Conservation (phyloP, 1,284 basidiomycete genomes). For the Melampsora abietis-canadensis region DNA sequence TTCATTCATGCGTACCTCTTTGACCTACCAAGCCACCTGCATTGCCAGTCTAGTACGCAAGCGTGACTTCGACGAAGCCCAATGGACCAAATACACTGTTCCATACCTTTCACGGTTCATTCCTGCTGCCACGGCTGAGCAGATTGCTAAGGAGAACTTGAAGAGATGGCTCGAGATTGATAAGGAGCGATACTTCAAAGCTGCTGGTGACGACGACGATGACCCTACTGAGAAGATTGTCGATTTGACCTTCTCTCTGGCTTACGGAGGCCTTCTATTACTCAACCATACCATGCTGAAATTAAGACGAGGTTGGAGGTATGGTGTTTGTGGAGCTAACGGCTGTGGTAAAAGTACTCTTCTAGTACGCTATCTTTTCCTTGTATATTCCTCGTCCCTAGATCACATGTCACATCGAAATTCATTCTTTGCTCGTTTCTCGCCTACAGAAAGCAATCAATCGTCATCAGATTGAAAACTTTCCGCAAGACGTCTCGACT, state of each 20-base stretch:
- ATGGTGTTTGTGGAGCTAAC: conserved; percentile 93
- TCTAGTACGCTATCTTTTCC: conserved; percentile 60
- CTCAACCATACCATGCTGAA: conserved; percentile 92
- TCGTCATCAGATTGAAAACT: conserved; percentile 53
- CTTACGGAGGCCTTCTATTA: conserved; percentile 90
- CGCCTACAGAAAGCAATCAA: conserved; percentile 48
- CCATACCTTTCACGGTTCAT: conserved; percentile 61
- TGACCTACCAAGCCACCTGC: conserved; percentile 71
- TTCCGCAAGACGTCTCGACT: conserved; percentile 50
- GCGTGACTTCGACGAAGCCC: conserved; percentile 64
- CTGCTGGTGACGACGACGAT: conserved; percentile 70
- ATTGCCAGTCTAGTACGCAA: conserved; percentile 72
- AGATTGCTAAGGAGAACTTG: conserved; percentile 64
- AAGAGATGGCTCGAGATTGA: conserved; percentile 74
- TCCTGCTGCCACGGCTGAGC: conserved; percentile 55
- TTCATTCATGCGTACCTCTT: conserved; percentile 54
- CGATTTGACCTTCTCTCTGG: conserved; percentile 89
- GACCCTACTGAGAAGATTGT: conserved; percentile 67
- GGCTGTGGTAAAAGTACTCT: conserved; percentile 95
- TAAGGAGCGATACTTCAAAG: conserved; percentile 58
- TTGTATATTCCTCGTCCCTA: conserved; percentile 17
- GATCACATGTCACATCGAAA: conserved; percentile 36
- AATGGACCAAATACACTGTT: conserved; percentile 73
- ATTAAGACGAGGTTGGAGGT: conserved; percentile 82
- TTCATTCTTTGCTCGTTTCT: conserved; percentile 12